Evolutionary conservation across 257 asterid genomes (phyloP).

Genomic region (Nicotiana noctiflora): DNA sequence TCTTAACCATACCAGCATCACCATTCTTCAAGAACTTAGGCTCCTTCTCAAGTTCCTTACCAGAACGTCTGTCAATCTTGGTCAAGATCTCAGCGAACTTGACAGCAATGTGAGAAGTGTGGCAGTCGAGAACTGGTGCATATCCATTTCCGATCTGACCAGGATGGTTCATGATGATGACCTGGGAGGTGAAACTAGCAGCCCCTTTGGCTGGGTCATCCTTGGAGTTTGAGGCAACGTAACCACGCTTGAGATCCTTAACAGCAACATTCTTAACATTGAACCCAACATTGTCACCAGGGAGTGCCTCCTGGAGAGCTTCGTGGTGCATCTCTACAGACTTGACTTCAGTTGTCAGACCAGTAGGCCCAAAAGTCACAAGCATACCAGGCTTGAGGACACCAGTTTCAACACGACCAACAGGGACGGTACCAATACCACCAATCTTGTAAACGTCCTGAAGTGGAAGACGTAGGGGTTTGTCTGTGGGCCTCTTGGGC

Average conservation of each 20-base stretch:
- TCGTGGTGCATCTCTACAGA: too few relatives aligned
- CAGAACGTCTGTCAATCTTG: conserved; percentile 5
- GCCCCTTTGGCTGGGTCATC: too few relatives aligned
- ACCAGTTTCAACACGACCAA: background rate
- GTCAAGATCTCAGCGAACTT: conserved; percentile 3
- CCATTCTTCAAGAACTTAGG: conserved; percentile 7
- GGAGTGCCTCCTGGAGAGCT: too few relatives aligned
- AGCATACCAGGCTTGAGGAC: background rate
- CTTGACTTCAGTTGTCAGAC: too few relatives aligned
- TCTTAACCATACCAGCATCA: conserved; percentile 10
- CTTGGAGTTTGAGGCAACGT: conserved; percentile 1
- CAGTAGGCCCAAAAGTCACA: too few relatives aligned
- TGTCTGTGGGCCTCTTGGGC: conserved; percentile 1
- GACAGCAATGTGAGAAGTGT: conserved; percentile 8
- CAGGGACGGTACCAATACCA: background rate
- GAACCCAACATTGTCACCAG: background rate
- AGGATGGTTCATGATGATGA: conserved; percentile 7
- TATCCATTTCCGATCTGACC: conserved; percentile 5
- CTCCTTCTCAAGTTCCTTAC: conserved; percentile 2
- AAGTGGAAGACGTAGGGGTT: background rate
- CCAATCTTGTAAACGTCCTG: conserved; percentile 7
- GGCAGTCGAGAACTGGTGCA: background rate
- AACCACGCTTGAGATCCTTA: conserved; percentile 5
- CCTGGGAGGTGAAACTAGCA: too few relatives aligned
- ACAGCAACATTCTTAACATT: conserved; percentile 1